Evolutionary conservation across 2,329 filamentous ascomycete genomes (phyloP).

Genomic region (Stachybotrys echinatus): DNA sequence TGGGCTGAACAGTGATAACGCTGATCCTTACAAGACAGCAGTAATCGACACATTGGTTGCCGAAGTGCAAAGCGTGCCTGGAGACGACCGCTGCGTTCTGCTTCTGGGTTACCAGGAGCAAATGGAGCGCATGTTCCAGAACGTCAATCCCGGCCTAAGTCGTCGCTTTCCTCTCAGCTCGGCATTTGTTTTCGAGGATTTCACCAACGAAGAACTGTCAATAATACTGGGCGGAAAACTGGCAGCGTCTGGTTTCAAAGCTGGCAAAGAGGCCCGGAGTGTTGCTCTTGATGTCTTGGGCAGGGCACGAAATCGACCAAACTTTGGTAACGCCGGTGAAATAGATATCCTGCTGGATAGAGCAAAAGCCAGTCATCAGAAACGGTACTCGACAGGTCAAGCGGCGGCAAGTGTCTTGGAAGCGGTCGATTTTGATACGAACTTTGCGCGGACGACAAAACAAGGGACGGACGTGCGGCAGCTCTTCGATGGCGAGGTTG

Average conservation of each 20-base stretch:
- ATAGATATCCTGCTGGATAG: conserved; percentile 46
- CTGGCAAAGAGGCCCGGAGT: conserved; percentile 43
- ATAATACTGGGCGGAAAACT: conserved; percentile 61
- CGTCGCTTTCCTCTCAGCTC: conserved; percentile 60
- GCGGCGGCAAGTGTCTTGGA: conserved; percentile 56
- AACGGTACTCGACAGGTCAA: conserved; percentile 10
- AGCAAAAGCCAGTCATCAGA: conserved; percentile 16
- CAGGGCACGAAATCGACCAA: conserved; percentile 55
- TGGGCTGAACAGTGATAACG: conserved; percentile 40
- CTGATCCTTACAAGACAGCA: conserved; percentile 49
- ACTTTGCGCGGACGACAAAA: conserved; percentile 43
- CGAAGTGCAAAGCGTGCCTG: conserved; percentile 63
- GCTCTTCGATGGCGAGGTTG: conserved; percentile 55
- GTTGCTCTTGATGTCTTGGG: conserved; percentile 55
- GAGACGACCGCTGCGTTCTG: conserved; percentile 68
- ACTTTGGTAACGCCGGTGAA: conserved; percentile 73
- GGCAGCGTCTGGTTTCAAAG: conserved; percentile 45
- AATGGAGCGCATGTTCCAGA: conserved; percentile 69
- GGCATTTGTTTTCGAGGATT: conserved; percentile 67
- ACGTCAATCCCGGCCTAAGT: conserved; percentile 64
- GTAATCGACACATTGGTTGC: conserved; percentile 72
- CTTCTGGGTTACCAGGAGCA: conserved; percentile 65
- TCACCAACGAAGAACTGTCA: conserved; percentile 49
- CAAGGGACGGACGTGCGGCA: conserved; percentile 36
- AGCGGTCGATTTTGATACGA: conserved; percentile 67